These are phyloP conservation scores for Xanthoceras sorbifolium DNA, from an alignment of 345 rosid genomes.

Conservation along the genomic window DNA sequence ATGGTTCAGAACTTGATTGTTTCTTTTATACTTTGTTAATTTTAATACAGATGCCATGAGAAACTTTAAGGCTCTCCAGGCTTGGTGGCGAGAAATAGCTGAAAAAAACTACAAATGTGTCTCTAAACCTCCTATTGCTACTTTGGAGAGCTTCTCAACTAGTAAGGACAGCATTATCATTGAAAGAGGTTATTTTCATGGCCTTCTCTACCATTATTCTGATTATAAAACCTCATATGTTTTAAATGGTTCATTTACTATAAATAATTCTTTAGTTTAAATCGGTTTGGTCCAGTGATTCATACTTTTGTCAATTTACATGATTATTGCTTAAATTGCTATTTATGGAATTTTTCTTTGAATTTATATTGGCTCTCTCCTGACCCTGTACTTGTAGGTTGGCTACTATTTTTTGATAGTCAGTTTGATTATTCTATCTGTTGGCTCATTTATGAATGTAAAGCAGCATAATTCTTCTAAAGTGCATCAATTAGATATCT, in stretches of 20 bases:
- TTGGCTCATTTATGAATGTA: neutral
- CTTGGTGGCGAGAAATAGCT: constrained; percentile 96
- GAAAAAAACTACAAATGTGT: constrained; percentile 45
- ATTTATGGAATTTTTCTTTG: neutral
- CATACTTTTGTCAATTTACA: neutral
- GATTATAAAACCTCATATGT: constrained; percentile 7
- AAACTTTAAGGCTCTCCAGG: constrained; percentile 74
- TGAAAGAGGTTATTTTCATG: constrained; percentile 49
- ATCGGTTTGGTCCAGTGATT: neutral
- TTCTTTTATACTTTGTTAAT: neutral
- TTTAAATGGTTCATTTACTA: neutral
- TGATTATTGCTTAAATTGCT: neutral
- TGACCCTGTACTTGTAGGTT: neutral
- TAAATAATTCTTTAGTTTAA: neutral
- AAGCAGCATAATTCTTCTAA: neutral
- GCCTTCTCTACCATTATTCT: constrained; percentile 8
- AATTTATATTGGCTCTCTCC: neutral
- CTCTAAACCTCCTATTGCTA: constrained; percentile 36
- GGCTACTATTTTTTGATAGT: neutral
- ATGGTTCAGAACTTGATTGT: neutral
- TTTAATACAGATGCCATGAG: constrained; percentile 62
- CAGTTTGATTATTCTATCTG: neutral
- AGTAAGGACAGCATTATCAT: constrained; percentile 26
- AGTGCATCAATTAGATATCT: neutral
- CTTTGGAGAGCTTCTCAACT: constrained; percentile 32